Evolutionary conservation across 495 filamentous ascomycete genomes (phyloP), one percentile per base, ranked within the genome.

Genomic region (Xylaria intraflava): DNA sequence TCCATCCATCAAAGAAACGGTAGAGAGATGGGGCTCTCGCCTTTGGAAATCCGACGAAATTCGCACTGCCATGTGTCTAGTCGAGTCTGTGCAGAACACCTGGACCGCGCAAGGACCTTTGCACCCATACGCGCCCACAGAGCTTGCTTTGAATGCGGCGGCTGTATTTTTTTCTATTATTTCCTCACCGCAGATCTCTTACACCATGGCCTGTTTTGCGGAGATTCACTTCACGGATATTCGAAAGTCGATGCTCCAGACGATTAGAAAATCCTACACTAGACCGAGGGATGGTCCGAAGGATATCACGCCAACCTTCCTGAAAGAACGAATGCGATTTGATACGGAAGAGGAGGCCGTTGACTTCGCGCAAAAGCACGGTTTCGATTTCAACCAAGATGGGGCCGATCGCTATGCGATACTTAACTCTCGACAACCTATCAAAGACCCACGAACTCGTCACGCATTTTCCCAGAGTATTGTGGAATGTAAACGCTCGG

Each of bases 121-220:
- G 9, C 78, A 78, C 58, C 78, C 81, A 23, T 72, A 75, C 5
- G 57, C 65, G 4, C 53, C 57, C 12, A 47, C 56, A 10, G 53
- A 57, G 29, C 24, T 65, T 23, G 60, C 61, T 16, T 29, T 83
- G 1, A 81, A 86, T 48, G 78, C 82, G 2, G 84, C 84, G 45
- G 86, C 75, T 17, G 79, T 83, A 23, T 93, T 93, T 64, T 97
- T 94, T 70, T 74, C 73, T 2, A 74, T 93, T 33, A 72, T 96
- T 36, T 76, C 82, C 48, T 84, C 85, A 9, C 77, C 78, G 1
- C 69, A 75, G 46, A 81, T 90, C 1, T 89, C 92, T 0, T 97
- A 96, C 67, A 78, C 91, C 17, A 92, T 94, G 86, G 92, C 87
- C 6, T 96, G 92, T 65, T 85, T 96, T 35, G 90, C 91, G 2